phyloP scores from a whole-genome alignment of 345 rosid species.

The Turritis glabra region DNA sequence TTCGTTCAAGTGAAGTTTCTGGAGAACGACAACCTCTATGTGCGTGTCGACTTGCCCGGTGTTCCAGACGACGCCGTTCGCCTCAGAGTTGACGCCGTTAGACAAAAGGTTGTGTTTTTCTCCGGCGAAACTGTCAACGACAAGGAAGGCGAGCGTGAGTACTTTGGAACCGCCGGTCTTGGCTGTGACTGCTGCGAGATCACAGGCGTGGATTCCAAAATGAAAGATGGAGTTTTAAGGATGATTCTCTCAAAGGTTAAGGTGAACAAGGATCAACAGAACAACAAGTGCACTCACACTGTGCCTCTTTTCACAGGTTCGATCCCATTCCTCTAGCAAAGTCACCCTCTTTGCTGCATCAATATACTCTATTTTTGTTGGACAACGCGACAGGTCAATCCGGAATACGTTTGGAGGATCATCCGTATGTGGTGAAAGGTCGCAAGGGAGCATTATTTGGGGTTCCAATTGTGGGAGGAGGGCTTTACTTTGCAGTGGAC shows the following conservation, averaged over 20 bases:
- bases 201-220: slow-evolving; percentile 16
- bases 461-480: too few species aligned
- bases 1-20: slow-evolving; percentile 21
- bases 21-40: slow-evolving; percentile 3
- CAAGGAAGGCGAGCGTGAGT: background rate
- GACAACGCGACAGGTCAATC: too few species aligned
- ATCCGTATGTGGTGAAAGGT: too few species aligned
- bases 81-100: slow-evolving; percentile 20
- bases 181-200: slow-evolving; percentile 39
- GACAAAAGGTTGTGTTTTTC: slow-evolving; percentile 26
- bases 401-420: too few species aligned
- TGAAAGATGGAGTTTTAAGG: slow-evolving; percentile 32
- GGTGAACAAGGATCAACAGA: background rate
- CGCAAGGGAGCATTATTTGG: too few species aligned
- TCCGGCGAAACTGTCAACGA: background rate
- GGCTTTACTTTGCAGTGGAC: too few species aligned
- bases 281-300: slow-evolving; percentile 15
- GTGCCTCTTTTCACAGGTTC: slow-evolving; percentile 25
- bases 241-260: slow-evolving; percentile 29
- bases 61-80: slow-evolving; percentile 13
- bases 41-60: slow-evolving; percentile 34
- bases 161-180: slow-evolving; percentile 24
- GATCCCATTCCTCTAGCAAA: background rate
- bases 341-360: too few species aligned
- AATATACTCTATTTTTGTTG: too few species aligned